Conservation (phyloP, 441 rosid species). For the Iberis amara region DNA sequence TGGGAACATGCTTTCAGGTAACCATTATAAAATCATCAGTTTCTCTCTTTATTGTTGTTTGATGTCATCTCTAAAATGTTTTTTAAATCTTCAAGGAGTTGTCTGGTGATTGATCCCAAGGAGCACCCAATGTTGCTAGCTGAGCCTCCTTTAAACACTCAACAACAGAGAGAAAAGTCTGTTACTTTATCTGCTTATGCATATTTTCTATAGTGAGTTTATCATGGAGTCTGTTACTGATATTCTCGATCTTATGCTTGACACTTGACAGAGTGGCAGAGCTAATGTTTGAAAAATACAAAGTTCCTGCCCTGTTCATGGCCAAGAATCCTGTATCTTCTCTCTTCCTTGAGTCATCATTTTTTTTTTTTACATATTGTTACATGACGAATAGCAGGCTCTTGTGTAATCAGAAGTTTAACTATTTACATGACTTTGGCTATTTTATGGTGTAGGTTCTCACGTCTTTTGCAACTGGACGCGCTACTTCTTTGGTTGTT, state of each 20-base stretch:
- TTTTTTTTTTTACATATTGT: conserved; percentile 2
- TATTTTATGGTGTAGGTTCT: conserved; percentile 64
- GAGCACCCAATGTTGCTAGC: conserved; percentile 99
- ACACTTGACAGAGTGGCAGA: conserved; percentile 94
- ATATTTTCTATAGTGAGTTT: not conserved
- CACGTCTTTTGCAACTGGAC: conserved; percentile 97
- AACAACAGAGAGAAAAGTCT: conserved; percentile 92
- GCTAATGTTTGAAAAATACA: conserved; percentile 96
- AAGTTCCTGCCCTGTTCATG: conserved; percentile 89
- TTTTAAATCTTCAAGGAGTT: conserved; percentile 76
- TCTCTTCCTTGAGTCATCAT: conserved; percentile 6
- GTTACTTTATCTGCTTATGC: conserved; percentile 5
- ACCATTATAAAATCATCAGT: not conserved
- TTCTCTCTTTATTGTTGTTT: conserved; percentile 10
- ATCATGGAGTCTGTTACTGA: too few relatives aligned
- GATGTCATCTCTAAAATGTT: conserved; percentile 10
- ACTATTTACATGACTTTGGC: conserved; percentile 19
- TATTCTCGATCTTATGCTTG: conserved; percentile 29
- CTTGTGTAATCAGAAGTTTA: conserved; percentile 11
- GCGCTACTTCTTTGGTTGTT: conserved; percentile 93
- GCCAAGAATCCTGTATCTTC: conserved; percentile 88
- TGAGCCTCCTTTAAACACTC: conserved; percentile 85
- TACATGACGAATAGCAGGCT: conserved; percentile 1
- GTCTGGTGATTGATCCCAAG: conserved; percentile 88
- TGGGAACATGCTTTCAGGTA: conserved; percentile 99